Base-by-base conservation (phyloP, 441 rosid species). In the Theobroma grandiflorum region DNA sequence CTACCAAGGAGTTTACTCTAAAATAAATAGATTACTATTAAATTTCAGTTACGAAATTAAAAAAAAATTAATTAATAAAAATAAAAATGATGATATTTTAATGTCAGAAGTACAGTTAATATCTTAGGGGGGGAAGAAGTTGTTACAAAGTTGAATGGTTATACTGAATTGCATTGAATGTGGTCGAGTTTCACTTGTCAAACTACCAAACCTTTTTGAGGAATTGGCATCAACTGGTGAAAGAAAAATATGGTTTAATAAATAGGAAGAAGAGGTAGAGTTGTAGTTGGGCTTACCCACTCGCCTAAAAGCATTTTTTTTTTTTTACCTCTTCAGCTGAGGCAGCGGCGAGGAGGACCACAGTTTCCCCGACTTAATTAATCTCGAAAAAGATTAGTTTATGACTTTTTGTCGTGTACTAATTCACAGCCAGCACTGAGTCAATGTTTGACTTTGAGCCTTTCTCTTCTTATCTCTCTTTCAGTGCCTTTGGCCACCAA, bases 281-380 rank as follows among this genome's bases (percentile, higher is more conserved):
- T 50, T 33, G 43, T 35, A 45, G 4, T 42, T 67, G 72, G 52
- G 72, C 9, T 68, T 4, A 68, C 22, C 72, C 53, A 68, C 72
- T 65, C 43, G 72, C 74, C 40, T 69, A 69, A 47, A 26, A 7
- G 31, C 31, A 26, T 26, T 1, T 26, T 20, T 14, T 26, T 14
- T 47, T 26, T 20, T 14, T 26, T 14, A 26, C 14, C 1, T 22
- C n/a, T 52, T 52, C 20, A 52, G n/a, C n/a, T 4, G 18, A 53
- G 22, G 20, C 2, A 14, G 15, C 4, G 10, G 3, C 7, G 59
- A 8, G 3, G 11, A 22, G 65, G 65, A 31, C 65, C 18, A 31
- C 65, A 4, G 65, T 10, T 58, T 31, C 2, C 1, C 0, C 12
- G 66, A 33, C 16, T 12, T 31, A 33, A 11, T 62, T 62, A 26